Percentiles rank a stretch among this genome's conserved stretches.
Conservation (phyloP, 1,139 yeast genomes). For the Ogataea hybrid region DNA sequence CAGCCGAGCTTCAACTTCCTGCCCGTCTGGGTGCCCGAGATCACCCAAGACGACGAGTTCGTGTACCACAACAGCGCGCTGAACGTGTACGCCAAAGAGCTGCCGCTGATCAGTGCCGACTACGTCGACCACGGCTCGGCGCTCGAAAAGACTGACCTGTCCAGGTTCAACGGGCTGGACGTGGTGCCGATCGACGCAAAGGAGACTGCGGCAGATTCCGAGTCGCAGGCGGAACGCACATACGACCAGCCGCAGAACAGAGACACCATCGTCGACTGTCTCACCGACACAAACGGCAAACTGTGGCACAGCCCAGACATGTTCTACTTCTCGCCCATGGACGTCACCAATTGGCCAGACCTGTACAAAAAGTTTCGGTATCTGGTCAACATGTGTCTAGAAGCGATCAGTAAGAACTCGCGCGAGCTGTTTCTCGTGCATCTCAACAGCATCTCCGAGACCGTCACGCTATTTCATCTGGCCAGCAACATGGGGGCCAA, state of each 20-base stretch:
- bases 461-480: constrained; percentile 46
- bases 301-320: constrained; percentile 34
- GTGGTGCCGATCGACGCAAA: constrained; percentile 19
- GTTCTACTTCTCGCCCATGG: constrained; percentile 57
- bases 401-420: constrained; percentile 48
- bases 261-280: constrained; percentile 11
- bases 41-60: constrained; percentile 54
- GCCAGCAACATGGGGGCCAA: constrained; percentile 52
- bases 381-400: constrained; percentile 45
- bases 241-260: constrained; percentile 6
- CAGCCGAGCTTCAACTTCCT: constrained; percentile 33
- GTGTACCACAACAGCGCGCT: constrained; percentile 59
- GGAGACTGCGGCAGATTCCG: constrained; percentile 10
- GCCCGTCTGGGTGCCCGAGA: constrained; percentile 53
- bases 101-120: constrained; percentile 47
- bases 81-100: constrained; percentile 52
- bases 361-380: constrained; percentile 45
- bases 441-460: constrained; percentile 48
- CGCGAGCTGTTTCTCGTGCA: constrained; percentile 51
- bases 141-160: constrained; percentile 28
- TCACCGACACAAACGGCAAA: constrained; percentile 13
- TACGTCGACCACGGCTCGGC: constrained; percentile 33
- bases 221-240: constrained; percentile 12
- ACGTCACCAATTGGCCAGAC: constrained; percentile 58
- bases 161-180: constrained; percentile 21